phyloP scores from a whole-genome alignment of 1,284 basidiomycete genomes.

The Sporisorium graminicola region DNA sequence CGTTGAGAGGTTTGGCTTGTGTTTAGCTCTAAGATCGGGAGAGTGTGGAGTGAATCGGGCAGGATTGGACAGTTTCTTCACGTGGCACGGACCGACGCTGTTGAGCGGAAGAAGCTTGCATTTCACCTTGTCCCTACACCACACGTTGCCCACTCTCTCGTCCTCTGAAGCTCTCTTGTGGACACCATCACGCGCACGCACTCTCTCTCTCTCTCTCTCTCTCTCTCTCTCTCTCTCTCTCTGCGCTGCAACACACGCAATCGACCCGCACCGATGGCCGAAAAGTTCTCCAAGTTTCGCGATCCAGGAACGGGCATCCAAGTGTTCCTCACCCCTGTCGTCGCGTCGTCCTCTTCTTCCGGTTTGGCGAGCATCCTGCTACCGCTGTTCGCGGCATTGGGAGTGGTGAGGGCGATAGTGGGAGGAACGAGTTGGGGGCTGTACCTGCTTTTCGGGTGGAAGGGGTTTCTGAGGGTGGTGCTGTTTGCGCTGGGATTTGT shows the following conservation, averaged over 20 bases:
- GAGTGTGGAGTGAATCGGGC: background rate
- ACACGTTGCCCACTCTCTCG: too few species aligned
- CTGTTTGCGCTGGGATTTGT: slow-evolving; percentile 21
- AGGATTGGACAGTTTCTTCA: background rate
- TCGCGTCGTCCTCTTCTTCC: background rate
- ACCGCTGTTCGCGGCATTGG: slow-evolving; percentile 30
- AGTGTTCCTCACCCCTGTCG: slow-evolving; percentile 52
- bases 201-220: background rate
- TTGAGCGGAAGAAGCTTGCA: background rate
- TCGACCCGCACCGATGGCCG: slow-evolving; percentile 30
- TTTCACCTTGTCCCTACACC: background rate
- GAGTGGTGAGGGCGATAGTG: slow-evolving; percentile 8
- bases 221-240: background rate
- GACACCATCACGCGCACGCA: too few species aligned
- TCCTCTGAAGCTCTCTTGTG: too few species aligned
- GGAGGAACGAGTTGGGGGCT: slow-evolving; percentile 15
- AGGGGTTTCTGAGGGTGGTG: slow-evolving; percentile 7
- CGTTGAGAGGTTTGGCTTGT: background rate
- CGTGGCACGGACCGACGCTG: background rate
- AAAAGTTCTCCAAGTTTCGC: slow-evolving; percentile 51
- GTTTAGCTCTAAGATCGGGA: background rate
- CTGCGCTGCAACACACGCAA: too few species aligned
- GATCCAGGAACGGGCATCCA: slow-evolving; percentile 57
- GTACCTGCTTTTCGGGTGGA: background rate
- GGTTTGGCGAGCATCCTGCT: background rate